These are phyloP conservation scores for Zymoseptoria ardabiliae DNA, from an alignment of 2,329 filamentous ascomycete species.

Conservation along the genomic window DNA sequence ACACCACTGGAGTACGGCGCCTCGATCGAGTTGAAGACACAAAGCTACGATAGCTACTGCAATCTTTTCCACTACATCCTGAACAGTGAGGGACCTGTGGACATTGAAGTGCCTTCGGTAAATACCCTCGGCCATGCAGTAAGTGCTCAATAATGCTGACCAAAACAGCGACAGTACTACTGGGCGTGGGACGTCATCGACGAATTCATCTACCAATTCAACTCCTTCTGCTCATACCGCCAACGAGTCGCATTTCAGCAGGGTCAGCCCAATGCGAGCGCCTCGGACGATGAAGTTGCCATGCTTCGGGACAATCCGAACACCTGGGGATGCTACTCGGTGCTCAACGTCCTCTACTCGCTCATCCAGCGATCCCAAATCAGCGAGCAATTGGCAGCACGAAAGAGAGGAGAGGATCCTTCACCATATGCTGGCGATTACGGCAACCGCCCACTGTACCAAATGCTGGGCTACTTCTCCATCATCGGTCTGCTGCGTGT, in stretches of 20 bases:
- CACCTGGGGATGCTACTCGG: slow-evolving; percentile 99
- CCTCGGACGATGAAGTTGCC: slow-evolving; percentile 87
- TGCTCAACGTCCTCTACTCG: slow-evolving; percentile 98
- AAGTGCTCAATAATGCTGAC: slow-evolving; percentile 9
- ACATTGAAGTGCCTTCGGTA: slow-evolving; percentile 93
- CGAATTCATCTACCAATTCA: slow-evolving; percentile 99
- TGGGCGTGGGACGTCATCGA: slow-evolving; percentile 99
- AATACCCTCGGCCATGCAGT: slow-evolving; percentile 35
- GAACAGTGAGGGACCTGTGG: slow-evolving; percentile 97
- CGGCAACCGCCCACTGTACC: slow-evolving; percentile 86
- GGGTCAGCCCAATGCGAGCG: slow-evolving; percentile 35
- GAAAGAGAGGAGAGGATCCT: slow-evolving; percentile 89
- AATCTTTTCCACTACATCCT: slow-evolving; percentile 98
- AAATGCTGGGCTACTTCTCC: slow-evolving; percentile 98
- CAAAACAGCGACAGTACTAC: slow-evolving; percentile 63
- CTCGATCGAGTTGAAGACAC: slow-evolving; percentile 91
- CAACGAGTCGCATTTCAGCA: slow-evolving; percentile 74
- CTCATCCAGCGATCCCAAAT: slow-evolving; percentile 98
- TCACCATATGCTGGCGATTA: slow-evolving; percentile 87
- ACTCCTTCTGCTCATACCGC: slow-evolving; percentile 96
- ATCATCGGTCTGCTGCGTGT: slow-evolving; percentile 95
- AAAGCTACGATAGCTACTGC: slow-evolving; percentile 99
- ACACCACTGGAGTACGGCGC: slow-evolving; percentile 95
- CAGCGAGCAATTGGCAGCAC: slow-evolving; percentile 89
- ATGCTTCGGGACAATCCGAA: slow-evolving; percentile 94